Conservation (phyloP, 2,329 filamentous ascomycete species). For the Plenodomus tracheiphilus region DNA sequence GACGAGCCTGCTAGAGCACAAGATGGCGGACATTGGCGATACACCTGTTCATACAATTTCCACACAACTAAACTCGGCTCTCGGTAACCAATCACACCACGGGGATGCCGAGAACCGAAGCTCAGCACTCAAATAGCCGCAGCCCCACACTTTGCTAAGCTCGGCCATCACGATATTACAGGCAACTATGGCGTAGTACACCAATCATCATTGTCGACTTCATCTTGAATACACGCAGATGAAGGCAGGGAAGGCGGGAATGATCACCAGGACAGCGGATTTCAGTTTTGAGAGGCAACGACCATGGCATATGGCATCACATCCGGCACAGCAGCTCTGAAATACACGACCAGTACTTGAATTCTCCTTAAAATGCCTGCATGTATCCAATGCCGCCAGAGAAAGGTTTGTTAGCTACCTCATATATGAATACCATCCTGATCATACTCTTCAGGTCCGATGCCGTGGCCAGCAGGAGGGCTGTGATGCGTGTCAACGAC, state of each 20-base stretch:
- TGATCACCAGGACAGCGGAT: too few relatives aligned
- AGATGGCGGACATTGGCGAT: conserved; percentile 59
- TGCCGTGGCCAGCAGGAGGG: conserved; percentile 6
- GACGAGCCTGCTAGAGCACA: conserved; percentile 41
- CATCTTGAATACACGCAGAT: too few relatives aligned
- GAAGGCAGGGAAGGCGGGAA: too few relatives aligned
- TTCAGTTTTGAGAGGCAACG: too few relatives aligned
- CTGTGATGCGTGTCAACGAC: conserved; percentile 11
- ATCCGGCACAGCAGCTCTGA: too few relatives aligned
- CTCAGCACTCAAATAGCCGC: background rate
- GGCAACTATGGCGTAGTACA: background rate
- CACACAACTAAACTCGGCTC: too few relatives aligned
- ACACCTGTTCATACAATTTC: conserved; percentile 34
- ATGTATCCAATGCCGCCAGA: background rate
- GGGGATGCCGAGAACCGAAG: background rate
- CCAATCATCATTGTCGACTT: too few relatives aligned
- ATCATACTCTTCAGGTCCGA: conserved; percentile 38
- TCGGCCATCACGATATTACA: background rate
- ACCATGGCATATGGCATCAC: too few relatives aligned
- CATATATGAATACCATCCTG: too few relatives aligned
- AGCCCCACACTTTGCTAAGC: background rate
- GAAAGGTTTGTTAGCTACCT: background rate
- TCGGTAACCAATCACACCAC: background rate
- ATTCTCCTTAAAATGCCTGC: background rate
- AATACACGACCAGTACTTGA: too few relatives aligned